Conservation (phyloP, 2,329 filamentous ascomycete genomes). For the Hypoxylon sp. region DNA sequence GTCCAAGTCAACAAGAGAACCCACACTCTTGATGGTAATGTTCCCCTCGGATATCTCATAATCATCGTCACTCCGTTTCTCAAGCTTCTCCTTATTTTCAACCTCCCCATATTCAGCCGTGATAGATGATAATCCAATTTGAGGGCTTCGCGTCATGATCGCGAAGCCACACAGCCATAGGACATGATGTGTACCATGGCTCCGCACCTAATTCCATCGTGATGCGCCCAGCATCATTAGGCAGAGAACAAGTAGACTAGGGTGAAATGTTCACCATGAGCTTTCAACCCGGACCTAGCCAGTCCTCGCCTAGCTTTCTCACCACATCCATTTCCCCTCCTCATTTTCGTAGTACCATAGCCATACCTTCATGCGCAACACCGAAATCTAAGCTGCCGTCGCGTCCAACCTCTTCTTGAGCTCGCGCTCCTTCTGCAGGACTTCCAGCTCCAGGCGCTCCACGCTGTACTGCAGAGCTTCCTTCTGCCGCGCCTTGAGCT, state of each 20-base stretch:
- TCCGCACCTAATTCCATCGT: background rate
- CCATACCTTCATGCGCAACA: background rate
- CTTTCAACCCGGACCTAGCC: background rate
- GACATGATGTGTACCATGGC: background rate
- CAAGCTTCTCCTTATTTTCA: background rate
- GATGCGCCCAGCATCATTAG: background rate
- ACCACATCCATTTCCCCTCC: too few relatives aligned
- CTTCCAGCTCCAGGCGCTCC: slow-evolving; percentile 86
- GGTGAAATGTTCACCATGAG: background rate
- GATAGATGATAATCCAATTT: too few relatives aligned
- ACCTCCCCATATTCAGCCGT: background rate
- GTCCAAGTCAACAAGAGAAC: too few relatives aligned
- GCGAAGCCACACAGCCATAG: background rate
- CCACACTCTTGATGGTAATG: background rate
- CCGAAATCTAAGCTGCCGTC: slow-evolving; percentile 46
- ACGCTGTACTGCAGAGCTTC: slow-evolving; percentile 90
- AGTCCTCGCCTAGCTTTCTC: background rate
- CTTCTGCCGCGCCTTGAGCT: slow-evolving; percentile 74
- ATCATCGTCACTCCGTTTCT: background rate
- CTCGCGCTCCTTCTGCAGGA: slow-evolving; percentile 79
- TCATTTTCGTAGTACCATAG: background rate
- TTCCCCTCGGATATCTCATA: background rate
- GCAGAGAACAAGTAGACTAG: background rate
- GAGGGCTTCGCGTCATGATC: background rate
- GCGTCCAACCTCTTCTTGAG: slow-evolving; percentile 65